phyloP scores from a whole-genome alignment of 2,329 filamentous ascomycete species.

The Beauveria australis region DNA sequence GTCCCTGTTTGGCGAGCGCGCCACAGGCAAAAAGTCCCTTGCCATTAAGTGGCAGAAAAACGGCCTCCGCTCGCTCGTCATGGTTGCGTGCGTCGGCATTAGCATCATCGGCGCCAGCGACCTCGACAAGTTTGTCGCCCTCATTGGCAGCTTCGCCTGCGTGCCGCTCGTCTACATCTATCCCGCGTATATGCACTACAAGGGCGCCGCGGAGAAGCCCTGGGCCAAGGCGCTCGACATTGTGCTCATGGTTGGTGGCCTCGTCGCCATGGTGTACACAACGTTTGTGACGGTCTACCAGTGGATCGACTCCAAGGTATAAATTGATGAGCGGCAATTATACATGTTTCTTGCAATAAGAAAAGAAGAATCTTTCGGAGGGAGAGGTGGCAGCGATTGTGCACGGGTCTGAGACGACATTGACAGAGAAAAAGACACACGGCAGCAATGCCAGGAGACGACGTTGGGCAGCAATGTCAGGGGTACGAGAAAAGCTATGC shows the following conservation, averaged over 20 bases:
- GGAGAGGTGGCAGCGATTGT: neutral
- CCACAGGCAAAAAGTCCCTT: conserved; percentile 53
- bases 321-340: neutral
- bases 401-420: neutral
- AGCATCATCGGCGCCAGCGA: conserved; percentile 58
- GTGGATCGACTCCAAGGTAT: conserved; percentile 22
- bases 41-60: conserved; percentile 74
- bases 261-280: conserved; percentile 63
- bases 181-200: conserved; percentile 62
- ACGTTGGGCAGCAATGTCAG: neutral
- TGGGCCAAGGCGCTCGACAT: conserved; percentile 52
- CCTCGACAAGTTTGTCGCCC: conserved; percentile 64
- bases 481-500: neutral
- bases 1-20: conserved; percentile 56
- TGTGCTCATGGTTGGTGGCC: conserved; percentile 53
- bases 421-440: neutral
- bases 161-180: conserved; percentile 73
- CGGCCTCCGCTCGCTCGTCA: conserved; percentile 48
- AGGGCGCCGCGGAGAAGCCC: conserved; percentile 51
- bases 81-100: conserved; percentile 51
- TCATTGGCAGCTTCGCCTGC: conserved; percentile 67
- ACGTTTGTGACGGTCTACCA: conserved; percentile 48
- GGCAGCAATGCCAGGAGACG: neutral
- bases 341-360: neutral
- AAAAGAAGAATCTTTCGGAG: no score